phyloP scores from a whole-genome alignment of 352 stramenopile genomes.

The Phytophthora pistaciae region DNA sequence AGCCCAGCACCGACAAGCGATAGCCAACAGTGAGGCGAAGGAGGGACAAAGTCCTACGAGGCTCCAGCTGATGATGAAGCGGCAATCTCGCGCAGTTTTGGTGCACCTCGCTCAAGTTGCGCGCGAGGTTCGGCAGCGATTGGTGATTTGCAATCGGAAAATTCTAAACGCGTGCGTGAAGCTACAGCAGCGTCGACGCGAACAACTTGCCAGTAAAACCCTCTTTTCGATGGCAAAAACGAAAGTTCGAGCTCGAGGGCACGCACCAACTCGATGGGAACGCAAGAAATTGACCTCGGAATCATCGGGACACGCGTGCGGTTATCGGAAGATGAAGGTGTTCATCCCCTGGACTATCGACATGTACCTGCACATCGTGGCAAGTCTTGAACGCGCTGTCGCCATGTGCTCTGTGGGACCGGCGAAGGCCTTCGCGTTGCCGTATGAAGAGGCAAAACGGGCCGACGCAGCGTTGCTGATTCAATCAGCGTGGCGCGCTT shows the following conservation, averaged over 20 bases:
- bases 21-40: constrained; percentile 7
- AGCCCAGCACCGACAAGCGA: constrained; percentile 29
- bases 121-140: constrained; percentile 53
- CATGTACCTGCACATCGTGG: constrained; percentile 78
- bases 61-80: constrained; percentile 5
- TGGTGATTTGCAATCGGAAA: constrained; percentile 74
- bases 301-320: neutral
- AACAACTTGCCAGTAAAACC: constrained; percentile 12
- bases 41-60: neutral
- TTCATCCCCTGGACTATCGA: constrained; percentile 83
- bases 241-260: constrained; percentile 54
- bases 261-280: constrained; percentile 52
- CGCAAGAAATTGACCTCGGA: constrained; percentile 19
- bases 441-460: constrained; percentile 61
- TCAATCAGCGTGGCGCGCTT: constrained; percentile 65
- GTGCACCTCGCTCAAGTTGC: constrained; percentile 61
- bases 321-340: constrained; percentile 65
- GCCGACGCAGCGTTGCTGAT: constrained; percentile 58
- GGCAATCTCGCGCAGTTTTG: constrained; percentile 45
- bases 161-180: constrained; percentile 66
- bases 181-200: constrained; percentile 35
- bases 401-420: constrained; percentile 43
- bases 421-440: constrained; percentile 53
- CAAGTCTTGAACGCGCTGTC: constrained; percentile 38
- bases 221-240: constrained; percentile 47